These are phyloP conservation scores for Pyrus bretschneideri DNA, from an alignment of 306 rosid species.

Conservation along the genomic window DNA sequence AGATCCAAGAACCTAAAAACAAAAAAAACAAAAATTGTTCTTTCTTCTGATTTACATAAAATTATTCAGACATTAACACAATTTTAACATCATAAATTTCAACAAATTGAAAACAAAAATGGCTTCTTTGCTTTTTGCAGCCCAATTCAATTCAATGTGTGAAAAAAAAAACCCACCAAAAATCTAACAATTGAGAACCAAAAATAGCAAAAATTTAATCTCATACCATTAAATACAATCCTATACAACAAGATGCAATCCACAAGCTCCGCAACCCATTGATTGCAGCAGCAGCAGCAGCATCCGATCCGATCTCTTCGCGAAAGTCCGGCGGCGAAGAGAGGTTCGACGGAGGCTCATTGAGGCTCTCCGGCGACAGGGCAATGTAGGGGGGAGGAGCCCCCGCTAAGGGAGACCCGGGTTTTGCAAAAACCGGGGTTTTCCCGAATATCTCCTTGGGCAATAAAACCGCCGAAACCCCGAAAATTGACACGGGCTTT, in stretches of 20 bases:
- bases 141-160: slow-evolving; percentile 31
- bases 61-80: slow-evolving; percentile 31
- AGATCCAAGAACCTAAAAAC: slow-evolving; percentile 1
- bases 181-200: slow-evolving; percentile 40
- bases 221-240: slow-evolving; percentile 65
- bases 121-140: slow-evolving; percentile 11
- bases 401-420: slow-evolving; percentile 16
- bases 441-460: slow-evolving; percentile 79
- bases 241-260: slow-evolving; percentile 59
- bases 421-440: slow-evolving; percentile 27
- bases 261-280: slow-evolving; percentile 22
- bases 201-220: slow-evolving; percentile 18
- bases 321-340: slow-evolving; percentile 70
- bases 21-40: neutral
- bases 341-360: slow-evolving; percentile 47
- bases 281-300: slow-evolving; percentile 18
- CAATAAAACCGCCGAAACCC: slow-evolving; percentile 75
- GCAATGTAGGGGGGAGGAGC: slow-evolving; percentile 55
- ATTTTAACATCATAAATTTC: slow-evolving; percentile 21
- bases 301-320: slow-evolving; percentile 40
- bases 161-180: neutral
- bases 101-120: neutral
- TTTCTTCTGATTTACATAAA: slow-evolving; percentile 26
- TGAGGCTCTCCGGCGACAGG: slow-evolving; percentile 47
- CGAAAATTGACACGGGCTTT: slow-evolving; percentile 89